Evolutionary conservation across 768 basidiomycete genomes (phyloP), one percentile per base, ranked within the genome.

Genomic region (Rubroboletus satanas): DNA sequence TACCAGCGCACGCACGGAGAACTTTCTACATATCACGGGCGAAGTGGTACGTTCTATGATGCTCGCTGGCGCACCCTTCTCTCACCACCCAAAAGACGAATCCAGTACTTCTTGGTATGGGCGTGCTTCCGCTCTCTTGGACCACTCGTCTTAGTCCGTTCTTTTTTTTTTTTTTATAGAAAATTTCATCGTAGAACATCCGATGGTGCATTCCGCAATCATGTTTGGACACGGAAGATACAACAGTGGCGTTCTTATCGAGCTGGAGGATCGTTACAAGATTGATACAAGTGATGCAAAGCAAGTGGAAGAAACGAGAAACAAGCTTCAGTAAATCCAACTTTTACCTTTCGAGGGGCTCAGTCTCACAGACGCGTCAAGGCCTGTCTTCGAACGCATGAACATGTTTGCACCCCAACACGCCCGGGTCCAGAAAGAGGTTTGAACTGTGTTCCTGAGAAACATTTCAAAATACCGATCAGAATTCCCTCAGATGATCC

Each of bases 161-260:
- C 51, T 14, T 32, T 10, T 2, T 38, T 10, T 21, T 3, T 21
- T 11, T 3, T 39, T 11, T 21, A 2, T 35, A 63, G 64, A 66
- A 26, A 52, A 53, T 32, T 58, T 58, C 35, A 32, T 61, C 14
- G 48, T 37, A 21, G 61, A 61, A 45, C 54, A 66, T 33, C 52
- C 59, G 0, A 57, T 55, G 52, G 56, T 56, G 1, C 55, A 54
- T 45, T 52, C 55, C 11, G 62, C 65, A 29, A 51, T 61, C 55
- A 55, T 66, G 58, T 63, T 63, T 52, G 64, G 64, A 23, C 57
- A 58, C 14, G 64, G 51, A 49, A 57, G 64, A 52, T 63, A 60
- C 29, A 56, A 55, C 28, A 51, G 57, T 0, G 63, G 63, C 7
- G 6, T 57, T 18, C 55, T 62, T 21, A 57, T 65, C 41, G 51